Evolutionary conservation across 257 asterid species (phyloP).

Genomic region (Paraleonurus japonicus): DNA sequence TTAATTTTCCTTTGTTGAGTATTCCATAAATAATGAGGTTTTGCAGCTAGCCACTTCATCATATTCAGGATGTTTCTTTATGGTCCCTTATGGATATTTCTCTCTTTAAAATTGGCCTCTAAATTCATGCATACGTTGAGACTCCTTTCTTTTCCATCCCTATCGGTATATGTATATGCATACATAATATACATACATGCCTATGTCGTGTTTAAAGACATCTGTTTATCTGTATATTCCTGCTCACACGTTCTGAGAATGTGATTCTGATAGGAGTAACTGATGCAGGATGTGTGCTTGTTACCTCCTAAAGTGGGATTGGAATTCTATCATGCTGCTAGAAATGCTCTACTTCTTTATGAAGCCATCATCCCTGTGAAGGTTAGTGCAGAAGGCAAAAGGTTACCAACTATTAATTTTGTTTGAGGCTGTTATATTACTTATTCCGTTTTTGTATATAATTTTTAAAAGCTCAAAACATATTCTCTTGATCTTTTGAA

Average conservation of each 20-base stretch:
- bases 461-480: constrained; percentile 3
- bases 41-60: neutral
- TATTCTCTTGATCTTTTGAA: constrained; percentile 41
- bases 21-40: neutral
- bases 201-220: neutral
- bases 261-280: constrained; percentile 27
- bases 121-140: neutral
- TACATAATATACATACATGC: neutral
- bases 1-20: neutral
- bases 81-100: neutral
- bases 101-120: neutral
- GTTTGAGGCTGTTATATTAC: constrained; percentile 10
- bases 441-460: constrained; percentile 11
- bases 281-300: constrained; percentile 76
- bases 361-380: constrained; percentile 89
- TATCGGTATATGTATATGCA: neutral
- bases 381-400: constrained; percentile 51
- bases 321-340: constrained; percentile 84
- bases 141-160: neutral
- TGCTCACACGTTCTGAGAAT: constrained; percentile 8
- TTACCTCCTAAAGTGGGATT: constrained; percentile 84
- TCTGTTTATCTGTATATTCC: neutral
- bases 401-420: constrained; percentile 5
- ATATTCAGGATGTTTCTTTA: neutral
- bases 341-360: constrained; percentile 82